phyloP scores from a whole-genome alignment of 176 grass and related monocot species.

The Melocanna baccifera region DNA sequence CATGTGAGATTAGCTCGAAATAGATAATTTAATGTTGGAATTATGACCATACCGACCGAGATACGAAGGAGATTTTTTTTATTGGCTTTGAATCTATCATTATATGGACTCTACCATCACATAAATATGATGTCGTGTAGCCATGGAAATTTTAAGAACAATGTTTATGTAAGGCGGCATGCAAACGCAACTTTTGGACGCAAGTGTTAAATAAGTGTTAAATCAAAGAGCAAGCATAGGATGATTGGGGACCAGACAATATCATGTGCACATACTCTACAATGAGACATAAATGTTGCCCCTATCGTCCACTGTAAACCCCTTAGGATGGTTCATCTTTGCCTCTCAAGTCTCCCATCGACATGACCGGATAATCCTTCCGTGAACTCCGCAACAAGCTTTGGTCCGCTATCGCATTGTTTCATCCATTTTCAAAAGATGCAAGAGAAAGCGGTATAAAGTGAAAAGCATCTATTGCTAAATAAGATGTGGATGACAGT shows the following conservation, averaged over 20 bases:
- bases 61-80: too few species aligned
- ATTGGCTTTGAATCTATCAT: too few species aligned
- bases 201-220: background rate
- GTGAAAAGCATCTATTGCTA: background rate
- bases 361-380: constrained; percentile 93
- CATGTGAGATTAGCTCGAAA: too few species aligned
- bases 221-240: constrained; percentile 28
- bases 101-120: too few species aligned
- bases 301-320: constrained; percentile 76
- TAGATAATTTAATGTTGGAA: too few species aligned
- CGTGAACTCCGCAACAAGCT: constrained; percentile 77
- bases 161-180: too few species aligned
- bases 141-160: too few species aligned
- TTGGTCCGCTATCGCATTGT: constrained; percentile 83
- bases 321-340: constrained; percentile 86
- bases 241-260: constrained; percentile 23
- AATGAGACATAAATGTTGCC: constrained; percentile 76
- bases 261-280: constrained; percentile 6
- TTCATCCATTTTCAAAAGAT: constrained; percentile 21
- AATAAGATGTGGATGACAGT: background rate
- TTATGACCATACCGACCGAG: too few species aligned
- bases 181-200: constrained; percentile 15
- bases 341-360: constrained; percentile 74
- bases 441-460: background rate
- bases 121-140: too few species aligned